Evolutionary conservation across 331 rosid genomes (phyloP), one percentile per base, ranked within the genome.

Genomic region (Phaseolus coccineus): DNA sequence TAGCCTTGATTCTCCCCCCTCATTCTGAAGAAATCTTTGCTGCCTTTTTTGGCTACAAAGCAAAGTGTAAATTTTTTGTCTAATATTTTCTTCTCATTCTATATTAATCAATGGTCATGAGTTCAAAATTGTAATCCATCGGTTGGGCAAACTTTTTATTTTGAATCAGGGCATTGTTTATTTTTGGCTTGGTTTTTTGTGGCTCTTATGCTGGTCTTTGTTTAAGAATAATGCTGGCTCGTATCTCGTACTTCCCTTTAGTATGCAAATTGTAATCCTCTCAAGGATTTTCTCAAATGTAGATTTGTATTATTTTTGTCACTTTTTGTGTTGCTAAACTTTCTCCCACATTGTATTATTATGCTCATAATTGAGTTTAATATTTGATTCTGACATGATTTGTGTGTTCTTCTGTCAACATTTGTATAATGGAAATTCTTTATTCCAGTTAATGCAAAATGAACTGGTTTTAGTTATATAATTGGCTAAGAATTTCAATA

Each of bases 121-220:
- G 61, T 56, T 78, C 73, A 30, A 14, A 30, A 19, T 67, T 19
- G 66, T 61, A 51, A 35, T 66, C 63, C 63, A 55, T 46, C 37
- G 2, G 27, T 66, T 44, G 7, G 5, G 5, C 19, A 0, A 19
- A 1, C 9, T 63, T 53, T 65, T 55, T 79, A 13, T 14, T 40
- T 73, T 57, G 64, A 58, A 35, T n/a, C 25, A 37, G 40, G n/a
- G 8, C 9, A 30, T 58, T 50, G 27, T n/a, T 68, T 48, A 66
- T 3, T 78, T 22, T 72, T 57, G n/a, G 33, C 28, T 44, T 64
- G 11, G 4, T 35, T 77, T 52, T 28, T 76, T 39, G 56, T 50
- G 65, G 50, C 12, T 58, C 58, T 47, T 56, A 8, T 15, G n/a
- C 30, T 46, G 24, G 25, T 37, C 28, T 48, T 70, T 52, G 64